Evolutionary conservation across 2,329 filamentous ascomycete species (phyloP), one percentile per base, ranked within the genome.

Genomic region (Aspergillus pseudonomiae): DNA sequence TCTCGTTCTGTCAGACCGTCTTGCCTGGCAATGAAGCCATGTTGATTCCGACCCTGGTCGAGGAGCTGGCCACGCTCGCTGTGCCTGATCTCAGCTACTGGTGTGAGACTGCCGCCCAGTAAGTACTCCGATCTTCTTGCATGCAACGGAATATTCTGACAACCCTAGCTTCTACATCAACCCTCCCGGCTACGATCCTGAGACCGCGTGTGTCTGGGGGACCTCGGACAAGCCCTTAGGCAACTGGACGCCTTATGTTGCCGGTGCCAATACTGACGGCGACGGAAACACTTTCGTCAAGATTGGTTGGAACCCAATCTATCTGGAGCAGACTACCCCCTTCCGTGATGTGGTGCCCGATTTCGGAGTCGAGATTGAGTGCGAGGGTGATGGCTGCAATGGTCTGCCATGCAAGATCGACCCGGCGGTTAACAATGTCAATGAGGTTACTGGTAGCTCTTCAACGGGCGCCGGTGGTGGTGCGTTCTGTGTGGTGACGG

Each of bases 1-100:
- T 93, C 60, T 87, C 91, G 3, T 92, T 91, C 78, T 94, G 91
- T 78, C 91, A 94, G 78, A 94, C 91, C 5, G 89, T 93, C 16
- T 79, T 93, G 65, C 91, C 91, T 21, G 91, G 91, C 57, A 90
- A 92, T 71, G 91, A 94, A 80, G 89, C 89, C 65, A 94, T 94
- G 91, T 82, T 93, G 69, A 93, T 93, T 71, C 90, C 91, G 19
- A 94, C 90, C n/a, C 77, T 88, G 66, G 88, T 93, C 54, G 73
- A 82, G 26, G 79, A 82, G 65, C 77, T 72, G 28, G 81, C 82
- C n/a, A 84, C 83, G 34, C 81, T 94, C 60, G 90, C 91, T 57
- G 90, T 94, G 41, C 91, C 91, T 10, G 89, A 83, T 62, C 79
- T 83, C 21, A 83, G 79, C 61, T 94, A 94, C 78, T 94, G 91